phyloP scores from a whole-genome alignment of 2,329 filamentous ascomycete genomes.

The Talaromyces funiculosus region DNA sequence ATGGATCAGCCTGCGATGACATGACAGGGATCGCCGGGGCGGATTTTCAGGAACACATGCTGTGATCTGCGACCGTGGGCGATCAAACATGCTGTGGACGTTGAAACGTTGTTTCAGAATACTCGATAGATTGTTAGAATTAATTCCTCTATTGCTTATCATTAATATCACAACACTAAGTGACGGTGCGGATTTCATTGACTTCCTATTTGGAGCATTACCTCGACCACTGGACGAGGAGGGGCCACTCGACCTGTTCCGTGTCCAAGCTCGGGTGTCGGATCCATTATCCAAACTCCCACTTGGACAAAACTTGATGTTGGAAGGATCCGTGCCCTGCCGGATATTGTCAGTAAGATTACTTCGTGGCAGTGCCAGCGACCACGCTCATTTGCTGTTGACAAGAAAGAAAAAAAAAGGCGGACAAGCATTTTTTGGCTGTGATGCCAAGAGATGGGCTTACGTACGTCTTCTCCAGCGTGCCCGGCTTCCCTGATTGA shows the following conservation, averaged over 20 bases:
- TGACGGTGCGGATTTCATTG: no score
- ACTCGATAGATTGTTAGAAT: no score
- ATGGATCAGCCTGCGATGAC: slow-evolving; percentile 13
- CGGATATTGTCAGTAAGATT: background rate
- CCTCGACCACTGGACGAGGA: background rate
- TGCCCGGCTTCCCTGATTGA: slow-evolving; percentile 6
- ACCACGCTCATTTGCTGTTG: background rate
- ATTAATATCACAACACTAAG: no score
- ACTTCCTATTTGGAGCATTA: background rate
- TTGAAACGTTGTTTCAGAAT: background rate
- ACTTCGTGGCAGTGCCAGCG: slow-evolving; percentile 7
- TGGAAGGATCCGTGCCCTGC: background rate
- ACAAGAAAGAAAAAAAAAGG: no score
- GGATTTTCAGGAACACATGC: slow-evolving; percentile 14
- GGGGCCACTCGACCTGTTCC: background rate
- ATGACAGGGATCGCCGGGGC: slow-evolving; percentile 14
- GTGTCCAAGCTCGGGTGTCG: background rate
- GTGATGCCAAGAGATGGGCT: slow-evolving; percentile 6
- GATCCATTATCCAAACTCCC: background rate
- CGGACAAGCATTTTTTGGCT: background rate
- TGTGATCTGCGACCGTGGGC: slow-evolving; percentile 10
- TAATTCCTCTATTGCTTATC: no score
- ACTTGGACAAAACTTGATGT: background rate
- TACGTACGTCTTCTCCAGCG: background rate
- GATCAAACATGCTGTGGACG: slow-evolving; percentile 5